Conservation (phyloP, 257 asterid species). For the Misopates orontium region DNA sequence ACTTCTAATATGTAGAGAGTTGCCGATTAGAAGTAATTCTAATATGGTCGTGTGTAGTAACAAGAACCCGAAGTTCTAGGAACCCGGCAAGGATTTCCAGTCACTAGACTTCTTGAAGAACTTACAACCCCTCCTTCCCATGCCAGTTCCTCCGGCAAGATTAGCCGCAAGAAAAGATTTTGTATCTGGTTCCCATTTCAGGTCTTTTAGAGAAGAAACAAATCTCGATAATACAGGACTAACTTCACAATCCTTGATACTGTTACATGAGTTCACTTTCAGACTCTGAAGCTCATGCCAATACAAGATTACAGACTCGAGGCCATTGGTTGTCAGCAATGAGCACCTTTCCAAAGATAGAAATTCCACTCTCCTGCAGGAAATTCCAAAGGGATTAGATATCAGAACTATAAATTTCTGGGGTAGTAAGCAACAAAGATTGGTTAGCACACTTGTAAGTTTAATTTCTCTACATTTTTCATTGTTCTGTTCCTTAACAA, state of each 20-base stretch:
- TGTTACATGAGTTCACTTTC: slow-evolving; percentile 57
- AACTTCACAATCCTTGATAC: slow-evolving; percentile 59
- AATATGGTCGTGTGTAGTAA: background rate
- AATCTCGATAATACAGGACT: slow-evolving; percentile 44
- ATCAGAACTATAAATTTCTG: background rate
- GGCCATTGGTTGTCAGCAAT: slow-evolving; percentile 54
- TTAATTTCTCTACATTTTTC: too few relatives aligned
- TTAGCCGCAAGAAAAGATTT: slow-evolving; percentile 46
- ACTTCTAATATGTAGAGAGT: background rate
- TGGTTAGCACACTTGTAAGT: too few relatives aligned
- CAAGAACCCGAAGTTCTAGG: slow-evolving; percentile 29
- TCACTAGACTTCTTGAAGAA: slow-evolving; percentile 56
- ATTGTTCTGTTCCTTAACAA: too few relatives aligned
- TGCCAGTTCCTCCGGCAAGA: slow-evolving; percentile 52
- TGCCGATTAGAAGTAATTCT: background rate
- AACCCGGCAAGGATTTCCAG: slow-evolving; percentile 61
- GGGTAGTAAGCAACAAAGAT: too few relatives aligned
- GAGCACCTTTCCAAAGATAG: slow-evolving; percentile 72
- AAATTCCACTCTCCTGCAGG: slow-evolving; percentile 51
- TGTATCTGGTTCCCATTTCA: slow-evolving; percentile 72
- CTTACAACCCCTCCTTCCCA: slow-evolving; percentile 61
- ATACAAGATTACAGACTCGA: slow-evolving; percentile 52
- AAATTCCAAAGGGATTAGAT: background rate
- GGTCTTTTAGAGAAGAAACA: slow-evolving; percentile 49
- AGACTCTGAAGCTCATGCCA: slow-evolving; percentile 69